These are phyloP conservation scores for Lactarius vividus DNA, from an alignment of 768 basidiomycete genomes.

Conservation along the genomic window DNA sequence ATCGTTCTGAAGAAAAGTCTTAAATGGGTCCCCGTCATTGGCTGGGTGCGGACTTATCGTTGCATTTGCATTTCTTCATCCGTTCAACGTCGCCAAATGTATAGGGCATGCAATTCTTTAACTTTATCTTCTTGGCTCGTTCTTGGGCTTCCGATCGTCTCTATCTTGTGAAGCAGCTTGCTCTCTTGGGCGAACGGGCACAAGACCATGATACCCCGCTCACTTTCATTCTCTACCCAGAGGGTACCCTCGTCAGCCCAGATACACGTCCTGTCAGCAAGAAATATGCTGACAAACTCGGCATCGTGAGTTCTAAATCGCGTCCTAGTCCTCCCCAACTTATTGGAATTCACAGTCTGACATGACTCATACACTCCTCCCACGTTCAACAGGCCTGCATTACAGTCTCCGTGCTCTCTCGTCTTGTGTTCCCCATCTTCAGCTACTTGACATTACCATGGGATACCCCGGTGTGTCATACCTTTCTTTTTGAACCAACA, in stretches of 20 bases:
- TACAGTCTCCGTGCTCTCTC: conserved; percentile 79
- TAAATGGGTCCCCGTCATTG: conserved; percentile 81
- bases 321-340: not conserved
- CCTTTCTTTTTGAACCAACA: not conserved
- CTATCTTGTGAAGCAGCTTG: conserved; percentile 62
- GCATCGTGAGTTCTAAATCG: conserved; percentile 60
- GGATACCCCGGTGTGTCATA: conserved; percentile 73
- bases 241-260: conserved; percentile 90
- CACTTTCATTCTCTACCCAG: conserved; percentile 87
- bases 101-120: conserved; percentile 90
- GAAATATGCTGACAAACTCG: conserved; percentile 85
- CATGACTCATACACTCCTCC: conserved; percentile 77
- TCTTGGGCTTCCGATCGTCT: conserved; percentile 85
- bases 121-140: conserved; percentile 90
- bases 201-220: conserved; percentile 67
- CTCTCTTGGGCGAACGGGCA: conserved; percentile 66
- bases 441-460: conserved; percentile 87
- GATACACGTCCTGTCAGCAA: conserved; percentile 82
- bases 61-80: not conserved
- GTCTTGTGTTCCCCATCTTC: conserved; percentile 71
- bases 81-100: not conserved
- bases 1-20: conserved; percentile 93
- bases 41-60: conserved; percentile 62
- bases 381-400: conserved; percentile 88
- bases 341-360: conserved; percentile 53